These are phyloP conservation scores for Penicillium freii DNA, from an alignment of 2,329 filamentous ascomycete species.

Conservation along the genomic window DNA sequence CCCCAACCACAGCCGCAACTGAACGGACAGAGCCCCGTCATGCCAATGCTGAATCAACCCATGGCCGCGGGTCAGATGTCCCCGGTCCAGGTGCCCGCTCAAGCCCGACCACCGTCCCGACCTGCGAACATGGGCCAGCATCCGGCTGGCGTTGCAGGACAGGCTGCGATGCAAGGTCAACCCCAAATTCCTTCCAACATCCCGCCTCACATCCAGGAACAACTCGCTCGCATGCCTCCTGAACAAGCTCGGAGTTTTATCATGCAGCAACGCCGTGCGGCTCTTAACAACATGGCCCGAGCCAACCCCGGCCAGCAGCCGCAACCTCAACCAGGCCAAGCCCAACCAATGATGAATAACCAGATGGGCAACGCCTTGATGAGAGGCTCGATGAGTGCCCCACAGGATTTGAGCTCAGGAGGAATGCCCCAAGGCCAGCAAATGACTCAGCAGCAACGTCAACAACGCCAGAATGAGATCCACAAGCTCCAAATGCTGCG, in stretches of 20 bases:
- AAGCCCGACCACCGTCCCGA: slow-evolving; percentile 36
- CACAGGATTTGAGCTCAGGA: slow-evolving; percentile 33
- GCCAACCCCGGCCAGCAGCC: slow-evolving; percentile 32
- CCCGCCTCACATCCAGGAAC: slow-evolving; percentile 37
- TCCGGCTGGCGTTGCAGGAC: slow-evolving; percentile 29
- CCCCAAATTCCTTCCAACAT: slow-evolving; percentile 36
- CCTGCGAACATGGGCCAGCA: slow-evolving; percentile 35
- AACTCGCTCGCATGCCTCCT: slow-evolving; percentile 35
- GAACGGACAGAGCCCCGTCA: slow-evolving; percentile 41
- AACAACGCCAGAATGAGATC: slow-evolving; percentile 34
- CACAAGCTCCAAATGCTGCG: slow-evolving; percentile 35
- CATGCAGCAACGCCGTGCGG: slow-evolving; percentile 35
- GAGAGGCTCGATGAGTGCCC: slow-evolving; percentile 35
- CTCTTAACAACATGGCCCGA: slow-evolving; percentile 34
- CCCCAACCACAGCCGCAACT: slow-evolving; percentile 40
- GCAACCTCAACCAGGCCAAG: slow-evolving; percentile 34
- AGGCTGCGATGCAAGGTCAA: slow-evolving; percentile 34
- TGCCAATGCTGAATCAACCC: slow-evolving; percentile 46
- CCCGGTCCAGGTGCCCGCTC: slow-evolving; percentile 34
- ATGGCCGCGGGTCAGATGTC: slow-evolving; percentile 42
- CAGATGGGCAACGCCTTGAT: slow-evolving; percentile 37
- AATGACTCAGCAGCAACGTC: slow-evolving; percentile 35
- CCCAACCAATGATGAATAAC: slow-evolving; percentile 31
- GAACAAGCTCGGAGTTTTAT: slow-evolving; percentile 37
- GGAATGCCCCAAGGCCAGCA: slow-evolving; percentile 31